phyloP scores from a whole-genome alignment of 176 grass and related monocot species.

The Canna indica region DNA sequence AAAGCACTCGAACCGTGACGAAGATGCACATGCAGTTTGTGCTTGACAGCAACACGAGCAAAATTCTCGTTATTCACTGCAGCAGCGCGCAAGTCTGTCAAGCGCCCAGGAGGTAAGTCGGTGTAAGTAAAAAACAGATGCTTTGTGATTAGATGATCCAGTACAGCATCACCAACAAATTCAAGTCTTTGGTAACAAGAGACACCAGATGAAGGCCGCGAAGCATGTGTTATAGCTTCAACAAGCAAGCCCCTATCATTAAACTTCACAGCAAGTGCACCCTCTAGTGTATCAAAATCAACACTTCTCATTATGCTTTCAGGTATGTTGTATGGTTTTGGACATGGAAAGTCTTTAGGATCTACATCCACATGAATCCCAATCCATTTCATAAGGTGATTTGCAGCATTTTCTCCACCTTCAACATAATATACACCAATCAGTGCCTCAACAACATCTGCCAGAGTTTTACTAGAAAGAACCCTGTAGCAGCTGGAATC shows the following conservation, averaged over 20 bases:
- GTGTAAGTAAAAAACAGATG: constrained; percentile 95
- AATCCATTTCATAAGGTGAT: constrained; percentile 97
- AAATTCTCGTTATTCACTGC: constrained; percentile 99
- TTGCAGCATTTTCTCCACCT: constrained; percentile 85
- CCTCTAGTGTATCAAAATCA: constrained; percentile 74
- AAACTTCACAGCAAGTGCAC: constrained; percentile 56
- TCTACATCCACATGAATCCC: constrained; percentile 87
- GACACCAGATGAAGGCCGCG: constrained; percentile 85
- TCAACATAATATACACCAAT: constrained; percentile 94
- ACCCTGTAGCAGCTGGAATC: constrained; percentile 94
- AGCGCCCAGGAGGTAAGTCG: constrained; percentile 76
- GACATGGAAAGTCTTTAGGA: constrained; percentile 49
- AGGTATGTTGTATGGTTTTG: constrained; percentile 76
- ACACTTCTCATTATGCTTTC: constrained; percentile 77
- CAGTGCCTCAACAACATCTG: constrained; percentile 96
- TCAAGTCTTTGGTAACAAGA: constrained; percentile 95
- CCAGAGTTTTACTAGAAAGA: constrained; percentile 92
- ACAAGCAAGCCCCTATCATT: constrained; percentile 66
- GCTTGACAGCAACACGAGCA: constrained; percentile 83
- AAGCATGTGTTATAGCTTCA: constrained; percentile 95
- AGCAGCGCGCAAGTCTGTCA: constrained; percentile 89
- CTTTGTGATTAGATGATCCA: constrained; percentile 92
- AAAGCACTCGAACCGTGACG: constrained; percentile 92
- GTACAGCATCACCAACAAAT: constrained; percentile 97
- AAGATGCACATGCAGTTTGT: constrained; percentile 77